These are phyloP conservation scores for Flaveria sonorensis DNA, from an alignment of 129 eudicot genomes.

Conservation along the genomic window DNA sequence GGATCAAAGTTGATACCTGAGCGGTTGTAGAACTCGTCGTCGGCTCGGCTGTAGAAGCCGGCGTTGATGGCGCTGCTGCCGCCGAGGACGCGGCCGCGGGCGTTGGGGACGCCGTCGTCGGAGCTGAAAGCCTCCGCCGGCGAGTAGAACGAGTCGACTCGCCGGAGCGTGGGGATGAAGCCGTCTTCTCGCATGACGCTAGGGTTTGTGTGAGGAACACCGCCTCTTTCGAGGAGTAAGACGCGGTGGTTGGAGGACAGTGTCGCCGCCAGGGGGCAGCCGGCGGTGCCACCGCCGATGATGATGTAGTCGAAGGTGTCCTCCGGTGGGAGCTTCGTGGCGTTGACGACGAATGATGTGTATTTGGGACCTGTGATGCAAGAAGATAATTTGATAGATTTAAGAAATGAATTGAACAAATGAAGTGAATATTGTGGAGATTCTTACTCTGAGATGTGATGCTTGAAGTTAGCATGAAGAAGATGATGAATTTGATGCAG, in stretches of 20 bases:
- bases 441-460: slow-evolving; percentile 18
- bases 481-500: neutral
- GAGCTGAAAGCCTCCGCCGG: slow-evolving; percentile 26
- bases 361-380: slow-evolving; percentile 48
- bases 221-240: slow-evolving; percentile 72
- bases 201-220: slow-evolving; percentile 55
- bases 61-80: slow-evolving; percentile 35
- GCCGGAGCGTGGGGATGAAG: slow-evolving; percentile 47
- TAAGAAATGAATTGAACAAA: neutral
- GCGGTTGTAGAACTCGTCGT: slow-evolving; percentile 18
- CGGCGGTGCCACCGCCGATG: slow-evolving; percentile 32
- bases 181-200: slow-evolving; percentile 70
- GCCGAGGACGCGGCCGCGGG: slow-evolving; percentile 35
- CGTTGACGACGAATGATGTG: slow-evolving; percentile 49
- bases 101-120: slow-evolving; percentile 26
- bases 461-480: slow-evolving; percentile 2
- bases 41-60: slow-evolving; percentile 30
- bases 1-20: slow-evolving; percentile 23
- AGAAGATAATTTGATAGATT: neutral
- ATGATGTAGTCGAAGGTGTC: slow-evolving; percentile 63
- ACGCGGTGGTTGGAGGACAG: slow-evolving; percentile 49
- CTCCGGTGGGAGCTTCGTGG: slow-evolving; percentile 60
- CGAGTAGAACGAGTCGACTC: slow-evolving; percentile 35
- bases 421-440: neutral
- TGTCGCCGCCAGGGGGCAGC: slow-evolving; percentile 61